Conservation (phyloP, 176 grass and related monocot genomes). For the Alloteropsis semialata region DNA sequence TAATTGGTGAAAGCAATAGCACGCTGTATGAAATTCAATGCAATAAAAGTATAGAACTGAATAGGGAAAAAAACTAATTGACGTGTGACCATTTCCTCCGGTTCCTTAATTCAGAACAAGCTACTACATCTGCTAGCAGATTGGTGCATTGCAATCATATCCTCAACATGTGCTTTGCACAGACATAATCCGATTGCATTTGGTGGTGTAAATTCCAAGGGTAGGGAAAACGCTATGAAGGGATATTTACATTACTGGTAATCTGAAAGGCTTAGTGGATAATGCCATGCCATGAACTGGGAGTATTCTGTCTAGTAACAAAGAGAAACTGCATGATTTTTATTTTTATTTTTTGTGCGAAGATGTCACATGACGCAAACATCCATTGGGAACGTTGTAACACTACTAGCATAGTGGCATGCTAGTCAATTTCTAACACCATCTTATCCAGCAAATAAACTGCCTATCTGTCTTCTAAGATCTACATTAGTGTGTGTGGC, state of each 20-base stretch:
- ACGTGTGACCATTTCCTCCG: background rate
- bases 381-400: background rate
- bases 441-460: background rate
- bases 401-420: background rate
- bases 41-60: background rate
- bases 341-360: background rate
- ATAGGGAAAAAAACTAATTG: background rate
- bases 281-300: background rate
- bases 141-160: background rate
- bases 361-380: background rate
- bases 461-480: background rate
- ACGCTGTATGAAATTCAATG: background rate
- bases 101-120: slow-evolving; percentile 6
- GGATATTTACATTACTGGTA: background rate
- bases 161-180: background rate
- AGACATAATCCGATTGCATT: background rate
- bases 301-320: background rate
- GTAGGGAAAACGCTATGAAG: background rate
- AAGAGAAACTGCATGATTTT: background rate
- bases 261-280: background rate
- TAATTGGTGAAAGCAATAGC: background rate
- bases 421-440: background rate
- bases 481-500: background rate
- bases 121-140: background rate
- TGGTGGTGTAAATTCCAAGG: background rate